A percentile compares a stretch with the other conserved stretches of the same genome.
phyloP scores from a whole-genome alignment of 2,329 filamentous ascomycete genomes.

The Tolypocladium capitatum region DNA sequence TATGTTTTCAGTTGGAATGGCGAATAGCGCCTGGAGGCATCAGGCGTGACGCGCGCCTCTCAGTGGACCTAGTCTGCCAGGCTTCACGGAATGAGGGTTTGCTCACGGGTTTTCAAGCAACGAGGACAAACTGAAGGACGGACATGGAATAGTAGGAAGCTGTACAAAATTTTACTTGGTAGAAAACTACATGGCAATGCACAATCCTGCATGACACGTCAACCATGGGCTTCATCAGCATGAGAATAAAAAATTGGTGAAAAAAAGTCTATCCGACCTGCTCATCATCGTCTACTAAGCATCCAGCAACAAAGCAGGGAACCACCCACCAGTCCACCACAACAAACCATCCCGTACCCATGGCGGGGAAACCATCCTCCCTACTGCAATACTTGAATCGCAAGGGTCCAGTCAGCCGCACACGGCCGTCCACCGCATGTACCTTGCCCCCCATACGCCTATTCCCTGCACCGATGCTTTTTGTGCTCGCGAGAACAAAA shows the following conservation, averaged over 20 bases:
- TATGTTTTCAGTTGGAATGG: not conserved
- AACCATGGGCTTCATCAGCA: not conserved
- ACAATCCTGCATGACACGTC: not conserved
- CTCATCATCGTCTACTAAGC: constrained; percentile 11
- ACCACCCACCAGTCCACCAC: not conserved
- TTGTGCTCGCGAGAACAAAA: not conserved
- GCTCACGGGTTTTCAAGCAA: no score
- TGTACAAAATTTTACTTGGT: not conserved
- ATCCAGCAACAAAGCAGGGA: not conserved
- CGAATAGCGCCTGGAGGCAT: not conserved
- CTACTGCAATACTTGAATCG: not conserved
- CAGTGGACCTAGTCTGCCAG: not conserved
- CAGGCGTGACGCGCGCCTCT: no score
- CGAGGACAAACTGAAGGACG: not conserved
- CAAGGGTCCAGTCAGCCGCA: not conserved
- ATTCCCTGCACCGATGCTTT: not conserved
- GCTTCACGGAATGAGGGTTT: not conserved
- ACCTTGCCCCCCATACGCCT: not conserved
- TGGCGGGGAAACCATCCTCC: not conserved
- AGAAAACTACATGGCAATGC: not conserved
- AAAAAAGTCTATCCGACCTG: constrained; percentile 12
- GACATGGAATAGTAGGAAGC: not conserved
- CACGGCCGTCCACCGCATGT: not conserved
- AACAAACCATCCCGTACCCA: not conserved
- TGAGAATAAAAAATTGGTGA: not conserved